phyloP scores from a whole-genome alignment of 129 eudicot species.

The Pulicaria dysenterica region DNA sequence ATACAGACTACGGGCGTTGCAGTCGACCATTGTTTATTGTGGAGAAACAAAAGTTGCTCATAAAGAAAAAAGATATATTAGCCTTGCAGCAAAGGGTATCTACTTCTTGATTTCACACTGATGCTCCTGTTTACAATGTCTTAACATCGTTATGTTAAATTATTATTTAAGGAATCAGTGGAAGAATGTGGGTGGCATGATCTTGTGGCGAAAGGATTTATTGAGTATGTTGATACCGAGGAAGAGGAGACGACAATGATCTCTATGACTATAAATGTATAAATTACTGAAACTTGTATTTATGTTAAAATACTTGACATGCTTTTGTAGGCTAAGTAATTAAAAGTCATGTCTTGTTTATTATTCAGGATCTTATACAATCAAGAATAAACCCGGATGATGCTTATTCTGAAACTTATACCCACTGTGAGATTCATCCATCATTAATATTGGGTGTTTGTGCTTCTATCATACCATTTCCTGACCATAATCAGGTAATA shows the following conservation, averaged over 20 bases:
- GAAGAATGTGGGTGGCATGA: constrained; percentile 74
- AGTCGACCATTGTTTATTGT: constrained; percentile 69
- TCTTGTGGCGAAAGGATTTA: constrained; percentile 55
- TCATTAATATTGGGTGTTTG: constrained; percentile 68
- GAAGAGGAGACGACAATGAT: constrained; percentile 85
- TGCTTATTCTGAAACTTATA: constrained; percentile 57
- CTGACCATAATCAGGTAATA: constrained; percentile 71
- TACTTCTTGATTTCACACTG: not conserved
- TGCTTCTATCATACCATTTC: constrained; percentile 75
- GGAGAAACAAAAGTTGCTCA: constrained; percentile 66
- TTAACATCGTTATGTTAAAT: not conserved
- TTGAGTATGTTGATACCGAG: constrained; percentile 66
- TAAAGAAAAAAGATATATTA: constrained; percentile 54
- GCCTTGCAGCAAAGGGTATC: constrained; percentile 68
- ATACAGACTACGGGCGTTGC: constrained; percentile 79
- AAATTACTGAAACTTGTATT: not conserved
- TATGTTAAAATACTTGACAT: not conserved
- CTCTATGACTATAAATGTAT: constrained; percentile 67
- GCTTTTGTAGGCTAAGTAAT: not conserved
- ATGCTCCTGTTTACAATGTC: not conserved
- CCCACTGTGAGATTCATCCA: constrained; percentile 83
- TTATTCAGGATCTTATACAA: constrained; percentile 49
- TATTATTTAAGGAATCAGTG: constrained; percentile 43
- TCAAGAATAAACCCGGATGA: constrained; percentile 53
- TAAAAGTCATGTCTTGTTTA: not conserved